Conservation (phyloP, 1,139 yeast species). For the Arxiozyma telluris region DNA sequence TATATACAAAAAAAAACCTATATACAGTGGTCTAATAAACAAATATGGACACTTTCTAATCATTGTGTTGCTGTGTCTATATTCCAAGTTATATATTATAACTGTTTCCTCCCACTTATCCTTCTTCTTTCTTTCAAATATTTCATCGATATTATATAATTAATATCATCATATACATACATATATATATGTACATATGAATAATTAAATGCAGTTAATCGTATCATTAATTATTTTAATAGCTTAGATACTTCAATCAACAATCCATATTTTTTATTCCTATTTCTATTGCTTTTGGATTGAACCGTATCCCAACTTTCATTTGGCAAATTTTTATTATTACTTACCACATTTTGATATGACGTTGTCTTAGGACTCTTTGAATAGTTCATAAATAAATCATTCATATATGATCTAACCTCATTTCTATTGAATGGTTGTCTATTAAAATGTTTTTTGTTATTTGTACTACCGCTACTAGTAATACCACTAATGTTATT, state of each 20-base stretch:
- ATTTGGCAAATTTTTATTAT: conserved; percentile 5
- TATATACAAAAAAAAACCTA: too few species aligned
- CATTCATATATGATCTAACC: conserved; percentile 19
- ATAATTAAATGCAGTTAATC: not conserved
- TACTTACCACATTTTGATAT: not conserved
- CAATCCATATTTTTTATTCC: conserved; percentile 25
- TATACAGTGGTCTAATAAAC: too few species aligned
- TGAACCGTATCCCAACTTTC: conserved; percentile 28
- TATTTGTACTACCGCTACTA: not conserved
- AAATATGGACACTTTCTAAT: not conserved
- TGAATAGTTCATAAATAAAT: conserved; percentile 14
- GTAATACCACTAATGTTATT: not conserved
- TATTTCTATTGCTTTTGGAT: conserved; percentile 17
- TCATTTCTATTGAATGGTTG: conserved; percentile 25
- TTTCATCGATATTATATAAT: too few species aligned
- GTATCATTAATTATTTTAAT: conserved; percentile 10
- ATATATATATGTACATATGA: not conserved
- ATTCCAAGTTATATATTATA: too few species aligned
- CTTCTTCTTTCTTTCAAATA: not conserved
- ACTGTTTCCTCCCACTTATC: not conserved
- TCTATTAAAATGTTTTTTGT: conserved; percentile 8
- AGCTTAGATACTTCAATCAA: conserved; percentile 23
- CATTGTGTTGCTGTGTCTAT: not conserved
- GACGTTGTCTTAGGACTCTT: conserved; percentile 4
- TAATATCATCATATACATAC: not conserved